Conservation (phyloP, 805 yeast species). For the Blastobotrys terrestris region DNA sequence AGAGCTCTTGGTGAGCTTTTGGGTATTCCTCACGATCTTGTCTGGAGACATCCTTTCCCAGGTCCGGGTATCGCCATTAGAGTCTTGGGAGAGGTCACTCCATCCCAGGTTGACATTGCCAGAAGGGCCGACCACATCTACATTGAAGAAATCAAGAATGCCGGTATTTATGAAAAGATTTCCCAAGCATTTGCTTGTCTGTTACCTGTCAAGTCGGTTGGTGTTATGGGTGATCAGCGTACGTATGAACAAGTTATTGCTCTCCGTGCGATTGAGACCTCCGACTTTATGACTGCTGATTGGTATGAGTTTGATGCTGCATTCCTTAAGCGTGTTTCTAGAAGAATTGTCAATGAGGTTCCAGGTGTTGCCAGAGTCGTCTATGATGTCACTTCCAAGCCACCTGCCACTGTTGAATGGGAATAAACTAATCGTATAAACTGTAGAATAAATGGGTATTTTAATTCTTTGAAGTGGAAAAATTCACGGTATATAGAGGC, state of each 20-base stretch:
- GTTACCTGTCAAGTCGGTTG: conserved; percentile 96
- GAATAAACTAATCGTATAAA: conserved; percentile 45
- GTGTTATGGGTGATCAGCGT: conserved; percentile 99
- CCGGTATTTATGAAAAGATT: conserved; percentile 86
- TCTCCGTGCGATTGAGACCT: conserved; percentile 94
- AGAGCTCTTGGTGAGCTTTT: conserved; percentile 90
- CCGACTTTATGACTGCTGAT: conserved; percentile 99
- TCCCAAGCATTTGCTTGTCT: conserved; percentile 98
- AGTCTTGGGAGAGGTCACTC: conserved; percentile 94
- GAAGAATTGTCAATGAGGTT: conserved; percentile 97
- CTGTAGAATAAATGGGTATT: too few relatives aligned
- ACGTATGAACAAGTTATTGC: conserved; percentile 99
- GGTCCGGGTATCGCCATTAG: conserved; percentile 99
- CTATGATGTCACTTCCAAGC: conserved; percentile 97
- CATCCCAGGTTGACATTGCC: conserved; percentile 88
- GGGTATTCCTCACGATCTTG: conserved; percentile 94
- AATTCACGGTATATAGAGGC: too few relatives aligned
- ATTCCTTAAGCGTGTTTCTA: conserved; percentile 87
- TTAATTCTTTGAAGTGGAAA: too few relatives aligned
- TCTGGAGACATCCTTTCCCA: conserved; percentile 99
- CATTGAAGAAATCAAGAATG: conserved; percentile 84
- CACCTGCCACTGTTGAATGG: conserved; percentile 99
- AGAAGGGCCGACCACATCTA: conserved; percentile 95
- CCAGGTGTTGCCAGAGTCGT: conserved; percentile 99
- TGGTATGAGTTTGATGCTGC: conserved; percentile 92